phyloP scores from a whole-genome alignment of 2,329 filamentous ascomycete species.

The Exserohilum rostratum region DNA sequence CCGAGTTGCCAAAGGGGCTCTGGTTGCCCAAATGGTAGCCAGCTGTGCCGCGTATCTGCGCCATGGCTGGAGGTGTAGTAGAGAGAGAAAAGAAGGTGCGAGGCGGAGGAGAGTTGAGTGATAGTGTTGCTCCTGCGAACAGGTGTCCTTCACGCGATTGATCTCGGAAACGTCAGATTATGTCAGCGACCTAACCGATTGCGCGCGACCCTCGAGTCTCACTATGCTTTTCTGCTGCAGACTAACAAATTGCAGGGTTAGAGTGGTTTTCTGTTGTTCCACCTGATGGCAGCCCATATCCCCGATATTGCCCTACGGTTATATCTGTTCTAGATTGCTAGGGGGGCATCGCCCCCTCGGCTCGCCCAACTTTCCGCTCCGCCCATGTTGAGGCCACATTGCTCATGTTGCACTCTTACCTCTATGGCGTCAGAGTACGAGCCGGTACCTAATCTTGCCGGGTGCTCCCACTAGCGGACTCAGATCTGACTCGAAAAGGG shows the following conservation, averaged over 20 bases:
- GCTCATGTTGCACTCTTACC: slow-evolving; percentile 1
- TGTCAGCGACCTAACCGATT: slow-evolving; percentile 24
- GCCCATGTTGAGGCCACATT: slow-evolving; percentile 11
- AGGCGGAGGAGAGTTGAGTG: slow-evolving; percentile 31
- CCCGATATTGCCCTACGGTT: slow-evolving; percentile 3
- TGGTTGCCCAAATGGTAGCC: slow-evolving; percentile 83
- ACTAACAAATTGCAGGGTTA: slow-evolving; percentile 14
- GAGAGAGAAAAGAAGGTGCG: slow-evolving; percentile 21
- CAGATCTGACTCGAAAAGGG: slow-evolving; percentile 1
- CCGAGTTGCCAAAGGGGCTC: slow-evolving; percentile 71
- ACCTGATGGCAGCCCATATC: slow-evolving; percentile 2
- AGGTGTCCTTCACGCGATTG: slow-evolving; percentile 19
- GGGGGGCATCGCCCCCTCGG: slow-evolving; percentile 1
- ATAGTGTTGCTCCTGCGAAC: slow-evolving; percentile 36
- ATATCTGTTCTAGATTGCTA: neutral
- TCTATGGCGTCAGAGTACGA: slow-evolving; percentile 1
- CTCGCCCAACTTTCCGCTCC: slow-evolving; percentile 1
- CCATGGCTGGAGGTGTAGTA: slow-evolving; percentile 52
- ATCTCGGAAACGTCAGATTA: slow-evolving; percentile 19
- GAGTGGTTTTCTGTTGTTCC: neutral
- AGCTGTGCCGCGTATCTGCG: slow-evolving; percentile 68
- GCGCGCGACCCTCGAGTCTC: slow-evolving; percentile 10
- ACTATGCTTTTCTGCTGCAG: slow-evolving; percentile 9
- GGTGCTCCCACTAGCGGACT: neutral
- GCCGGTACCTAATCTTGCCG: slow-evolving; percentile 4